Percentiles rank a stretch among this genome's conserved stretches.
These are phyloP conservation scores for Flammula alnicola DNA, from an alignment of 1,284 basidiomycete species.

Conservation along the genomic window DNA sequence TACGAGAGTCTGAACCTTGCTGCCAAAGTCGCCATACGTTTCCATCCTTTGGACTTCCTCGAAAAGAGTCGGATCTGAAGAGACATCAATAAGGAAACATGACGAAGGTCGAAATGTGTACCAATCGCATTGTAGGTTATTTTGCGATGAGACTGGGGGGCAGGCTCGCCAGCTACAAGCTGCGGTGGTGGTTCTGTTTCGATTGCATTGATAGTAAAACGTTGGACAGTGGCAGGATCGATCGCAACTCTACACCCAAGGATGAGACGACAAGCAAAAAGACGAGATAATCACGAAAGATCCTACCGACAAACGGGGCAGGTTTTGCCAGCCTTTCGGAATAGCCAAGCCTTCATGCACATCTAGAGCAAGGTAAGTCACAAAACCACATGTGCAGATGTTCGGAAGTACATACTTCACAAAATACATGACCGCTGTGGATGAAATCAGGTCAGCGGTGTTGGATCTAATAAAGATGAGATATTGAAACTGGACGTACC, in stretches of 20 bases:
- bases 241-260: conserved; percentile 51
- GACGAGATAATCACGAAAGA: background rate
- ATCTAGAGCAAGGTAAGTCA: no score
- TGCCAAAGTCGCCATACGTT: conserved; percentile 72
- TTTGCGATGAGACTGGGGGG: conserved; percentile 58
- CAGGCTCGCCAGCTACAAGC: conserved; percentile 44
- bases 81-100: background rate
- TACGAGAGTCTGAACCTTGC: conserved; percentile 76
- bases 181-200: conserved; percentile 35
- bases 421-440: conserved; percentile 73
- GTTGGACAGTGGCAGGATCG: conserved; percentile 57
- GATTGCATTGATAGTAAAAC: conserved; percentile 55
- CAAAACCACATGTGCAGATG: no score
- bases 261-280: background rate
- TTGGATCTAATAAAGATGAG: conserved; percentile 4
- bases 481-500: conserved; percentile 53
- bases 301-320: conserved; percentile 77
- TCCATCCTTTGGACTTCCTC: conserved; percentile 63
- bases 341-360: conserved; percentile 72
- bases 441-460: conserved; percentile 2
- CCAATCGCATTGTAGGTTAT: conserved; percentile 69
- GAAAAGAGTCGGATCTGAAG: conserved; percentile 48
- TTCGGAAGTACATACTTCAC: conserved; percentile 53
- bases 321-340: conserved; percentile 58
- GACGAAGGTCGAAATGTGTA: conserved; percentile 21